Percentiles rank a stretch among this genome's conserved stretches.
Conservation (phyloP, 139 green algal species). For the Nannochloris sp. region DNA sequence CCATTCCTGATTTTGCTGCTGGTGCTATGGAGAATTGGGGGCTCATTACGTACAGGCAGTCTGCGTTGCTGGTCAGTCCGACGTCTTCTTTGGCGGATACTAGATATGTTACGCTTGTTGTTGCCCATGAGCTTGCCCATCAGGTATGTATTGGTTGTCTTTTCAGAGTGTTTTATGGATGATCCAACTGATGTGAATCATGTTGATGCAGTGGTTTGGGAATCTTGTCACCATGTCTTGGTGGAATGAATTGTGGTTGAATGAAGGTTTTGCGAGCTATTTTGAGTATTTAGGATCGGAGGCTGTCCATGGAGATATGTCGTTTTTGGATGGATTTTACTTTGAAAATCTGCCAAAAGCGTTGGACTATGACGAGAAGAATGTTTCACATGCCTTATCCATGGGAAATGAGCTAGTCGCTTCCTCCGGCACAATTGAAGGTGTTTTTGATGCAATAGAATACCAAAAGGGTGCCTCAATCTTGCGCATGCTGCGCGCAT, state of each 20-base stretch:
- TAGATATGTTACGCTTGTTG: conserved; percentile 41
- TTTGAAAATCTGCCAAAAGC: conserved; percentile 8
- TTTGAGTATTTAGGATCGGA: conserved; percentile 59
- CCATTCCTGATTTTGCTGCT: conserved; percentile 79
- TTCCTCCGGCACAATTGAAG: conserved; percentile 24
- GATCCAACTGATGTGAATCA: background rate
- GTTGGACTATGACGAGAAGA: conserved; percentile 32
- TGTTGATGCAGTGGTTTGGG: conserved; percentile 48
- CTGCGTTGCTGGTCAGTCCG: conserved; percentile 53
- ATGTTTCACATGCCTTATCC: conserved; percentile 24
- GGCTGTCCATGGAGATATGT: conserved; percentile 19
- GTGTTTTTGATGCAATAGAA: conserved; percentile 56
- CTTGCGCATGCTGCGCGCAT: conserved; percentile 80
- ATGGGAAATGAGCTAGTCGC: conserved; percentile 14
- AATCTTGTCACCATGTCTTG: conserved; percentile 77
- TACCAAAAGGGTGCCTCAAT: conserved; percentile 75
- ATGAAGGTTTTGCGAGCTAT: conserved; percentile 84
- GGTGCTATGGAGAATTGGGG: conserved; percentile 97
- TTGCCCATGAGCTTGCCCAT: conserved; percentile 82
- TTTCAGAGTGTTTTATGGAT: background rate
- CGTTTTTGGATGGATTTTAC: conserved; percentile 38
- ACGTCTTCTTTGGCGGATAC: conserved; percentile 15
- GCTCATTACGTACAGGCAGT: conserved; percentile 67
- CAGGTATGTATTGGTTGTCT: conserved; percentile 19
- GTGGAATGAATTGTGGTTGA: conserved; percentile 90